Evolutionary conservation across 148 eudicot species (phyloP), one percentile per base, ranked within the genome.

Genomic region (Silene uniflora): DNA sequence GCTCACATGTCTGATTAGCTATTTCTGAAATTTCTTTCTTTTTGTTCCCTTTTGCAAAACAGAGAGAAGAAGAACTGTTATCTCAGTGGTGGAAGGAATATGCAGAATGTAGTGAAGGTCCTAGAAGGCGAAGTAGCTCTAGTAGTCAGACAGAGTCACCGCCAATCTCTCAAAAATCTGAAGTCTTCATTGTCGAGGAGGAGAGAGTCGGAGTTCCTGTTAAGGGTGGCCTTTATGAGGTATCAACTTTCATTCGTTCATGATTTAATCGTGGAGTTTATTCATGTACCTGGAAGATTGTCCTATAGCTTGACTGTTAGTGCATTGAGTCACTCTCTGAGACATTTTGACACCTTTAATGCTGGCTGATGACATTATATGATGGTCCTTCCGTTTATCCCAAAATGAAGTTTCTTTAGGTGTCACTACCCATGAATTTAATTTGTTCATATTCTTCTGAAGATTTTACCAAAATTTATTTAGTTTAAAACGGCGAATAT

Each of bases 181-280:
- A 83, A 77, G 80, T 83, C 42, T 80, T 76, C 76, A 65, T 79
- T 70, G 74, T 77, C 73, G 99, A 90, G 76, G 93, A 92, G 81
- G 99, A 96, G 85, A 91, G 99, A 84, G 99, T 96, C 72, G 99
- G 99, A 60, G 99, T 96, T 71, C 94, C 99, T 83, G 99, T 96
- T 25, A 96, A 96, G 83, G 99, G 99, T 81, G 99, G 99, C 56
- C 83, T 96, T 29, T 92, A 96, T 81, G 99, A 96, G 99, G 99
- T 92, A 86, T 76, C 11, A 35, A 17, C 62, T 55, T 74, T 75
- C 47, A 72, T 72, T 47, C 32, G 58, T 10, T 44, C 19, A 13
- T 54, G 71, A 18, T 62, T 63, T 11, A 10, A 19, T 56, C 13
- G 63, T 16, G 14, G 55, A 75, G 60, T 56, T 49, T 19, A 2